These are phyloP conservation scores for Torulaspora franciscae DNA, from an alignment of 805 yeast species.

Conservation along the genomic window DNA sequence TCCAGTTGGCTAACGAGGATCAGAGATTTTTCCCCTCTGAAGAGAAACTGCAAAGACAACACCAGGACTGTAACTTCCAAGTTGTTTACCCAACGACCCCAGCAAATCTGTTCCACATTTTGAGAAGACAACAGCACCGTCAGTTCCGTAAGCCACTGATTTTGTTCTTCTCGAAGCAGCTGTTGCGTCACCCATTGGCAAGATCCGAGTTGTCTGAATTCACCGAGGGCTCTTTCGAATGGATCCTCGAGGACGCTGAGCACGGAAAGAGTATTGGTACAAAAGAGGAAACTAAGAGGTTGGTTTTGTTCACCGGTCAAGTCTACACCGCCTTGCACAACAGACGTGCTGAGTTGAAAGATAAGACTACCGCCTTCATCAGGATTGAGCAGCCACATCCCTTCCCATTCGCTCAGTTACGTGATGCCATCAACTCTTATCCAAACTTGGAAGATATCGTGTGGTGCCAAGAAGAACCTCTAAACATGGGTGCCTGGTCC, in stretches of 20 bases:
- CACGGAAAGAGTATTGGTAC: slow-evolving; percentile 70
- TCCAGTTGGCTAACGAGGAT: slow-evolving; percentile 94
- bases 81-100: slow-evolving; percentile 98
- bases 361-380: slow-evolving; percentile 81
- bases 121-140: slow-evolving; percentile 99
- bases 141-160: slow-evolving; percentile 93
- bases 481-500: slow-evolving; percentile 91
- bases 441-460: slow-evolving; percentile 83
- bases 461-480: slow-evolving; percentile 98
- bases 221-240: slow-evolving; percentile 87
- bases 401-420: slow-evolving; percentile 94
- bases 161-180: slow-evolving; percentile 83
- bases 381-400: slow-evolving; percentile 95
- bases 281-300: slow-evolving; percentile 81
- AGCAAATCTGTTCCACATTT: slow-evolving; percentile 88
- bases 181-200: slow-evolving; percentile 97
- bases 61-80: slow-evolving; percentile 98
- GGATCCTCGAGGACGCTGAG: slow-evolving; percentile 92
- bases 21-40: slow-evolving; percentile 87
- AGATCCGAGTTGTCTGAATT: slow-evolving; percentile 79
- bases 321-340: slow-evolving; percentile 89
- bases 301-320: slow-evolving; percentile 86
- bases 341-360: slow-evolving; percentile 72
- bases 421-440: slow-evolving; percentile 74
- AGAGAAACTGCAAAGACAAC: slow-evolving; percentile 90